phyloP scores from a whole-genome alignment of 257 asterid genomes.

The Capsicum baccatum region DNA sequence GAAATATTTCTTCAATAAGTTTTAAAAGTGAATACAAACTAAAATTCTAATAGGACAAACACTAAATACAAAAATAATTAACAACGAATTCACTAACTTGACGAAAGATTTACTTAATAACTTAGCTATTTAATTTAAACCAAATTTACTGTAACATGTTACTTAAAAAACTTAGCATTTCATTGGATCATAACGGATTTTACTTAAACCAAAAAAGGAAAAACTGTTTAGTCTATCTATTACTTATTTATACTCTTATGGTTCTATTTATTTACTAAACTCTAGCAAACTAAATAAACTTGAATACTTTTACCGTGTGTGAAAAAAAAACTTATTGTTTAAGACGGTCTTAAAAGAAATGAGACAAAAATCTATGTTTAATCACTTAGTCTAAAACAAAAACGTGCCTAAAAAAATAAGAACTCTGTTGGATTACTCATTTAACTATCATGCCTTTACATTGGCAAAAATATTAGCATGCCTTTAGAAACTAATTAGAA shows the following conservation, averaged over 20 bases:
- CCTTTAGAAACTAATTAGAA: background rate
- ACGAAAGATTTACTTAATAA: background rate
- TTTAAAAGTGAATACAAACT: background rate
- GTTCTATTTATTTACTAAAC: background rate
- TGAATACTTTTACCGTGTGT: background rate
- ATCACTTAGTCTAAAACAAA: background rate
- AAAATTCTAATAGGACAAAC: slow-evolving; percentile 15
- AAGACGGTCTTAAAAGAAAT: background rate
- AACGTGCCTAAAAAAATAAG: background rate
- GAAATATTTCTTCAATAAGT: background rate
- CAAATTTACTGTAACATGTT: background rate
- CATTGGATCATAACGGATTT: background rate
- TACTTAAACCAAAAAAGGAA: background rate
- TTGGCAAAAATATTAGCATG: background rate
- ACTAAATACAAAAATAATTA: slow-evolving; percentile 16
- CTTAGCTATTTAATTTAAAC: background rate
- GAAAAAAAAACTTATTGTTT: background rate
- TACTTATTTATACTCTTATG: background rate
- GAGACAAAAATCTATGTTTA: background rate
- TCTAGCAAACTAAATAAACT: background rate
- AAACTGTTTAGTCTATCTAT: background rate
- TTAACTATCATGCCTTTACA: background rate
- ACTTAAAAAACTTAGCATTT: slow-evolving; percentile 7
- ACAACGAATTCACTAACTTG: slow-evolving; percentile 1
- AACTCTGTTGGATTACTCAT: slow-evolving; percentile 2